These are phyloP conservation scores for Cichorium intybus DNA, from an alignment of 140 eudicot genomes.

Conservation along the genomic window DNA sequence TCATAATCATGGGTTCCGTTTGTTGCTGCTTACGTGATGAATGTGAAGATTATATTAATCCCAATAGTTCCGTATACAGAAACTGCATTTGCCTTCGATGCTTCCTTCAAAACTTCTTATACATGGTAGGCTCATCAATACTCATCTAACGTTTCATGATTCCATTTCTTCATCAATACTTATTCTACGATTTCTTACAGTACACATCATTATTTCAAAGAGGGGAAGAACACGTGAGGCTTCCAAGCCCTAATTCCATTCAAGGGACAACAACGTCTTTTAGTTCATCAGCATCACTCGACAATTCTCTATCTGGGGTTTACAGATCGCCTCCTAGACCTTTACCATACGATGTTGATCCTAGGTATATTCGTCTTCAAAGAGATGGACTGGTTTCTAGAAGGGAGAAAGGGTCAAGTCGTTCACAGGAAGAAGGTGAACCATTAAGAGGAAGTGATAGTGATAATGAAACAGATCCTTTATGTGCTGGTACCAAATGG, in stretches of 20 bases:
- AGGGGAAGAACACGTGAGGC: conserved; percentile 57
- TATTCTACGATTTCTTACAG: conserved; percentile 33
- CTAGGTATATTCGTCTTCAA: conserved; percentile 65
- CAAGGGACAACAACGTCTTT: conserved; percentile 73
- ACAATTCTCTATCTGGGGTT: conserved; percentile 68
- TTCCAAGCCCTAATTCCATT: conserved; percentile 60
- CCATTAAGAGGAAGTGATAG: conserved; percentile 71
- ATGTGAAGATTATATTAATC: conserved; percentile 67
- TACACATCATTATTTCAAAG: conserved; percentile 81
- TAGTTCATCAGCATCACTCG: conserved; percentile 58
- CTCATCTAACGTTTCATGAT: not conserved
- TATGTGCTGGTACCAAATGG: conserved; percentile 64
- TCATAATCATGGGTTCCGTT: conserved; percentile 68
- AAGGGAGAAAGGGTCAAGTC: conserved; percentile 90
- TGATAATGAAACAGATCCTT: conserved; percentile 66
- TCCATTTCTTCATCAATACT: not conserved
- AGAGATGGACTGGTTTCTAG: conserved; percentile 83
- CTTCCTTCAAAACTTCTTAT: conserved; percentile 75
- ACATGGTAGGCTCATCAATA: conserved; percentile 50
- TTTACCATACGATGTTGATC: conserved; percentile 93
- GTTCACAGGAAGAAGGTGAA: conserved; percentile 82
- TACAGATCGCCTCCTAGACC: conserved; percentile 94
- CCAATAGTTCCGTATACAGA: conserved; percentile 59
- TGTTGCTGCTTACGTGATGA: conserved; percentile 92
- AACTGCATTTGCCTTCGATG: conserved; percentile 76